Base-by-base conservation (phyloP, 495 filamentous ascomycete genomes). In the Ramalina intermedia region DNA sequence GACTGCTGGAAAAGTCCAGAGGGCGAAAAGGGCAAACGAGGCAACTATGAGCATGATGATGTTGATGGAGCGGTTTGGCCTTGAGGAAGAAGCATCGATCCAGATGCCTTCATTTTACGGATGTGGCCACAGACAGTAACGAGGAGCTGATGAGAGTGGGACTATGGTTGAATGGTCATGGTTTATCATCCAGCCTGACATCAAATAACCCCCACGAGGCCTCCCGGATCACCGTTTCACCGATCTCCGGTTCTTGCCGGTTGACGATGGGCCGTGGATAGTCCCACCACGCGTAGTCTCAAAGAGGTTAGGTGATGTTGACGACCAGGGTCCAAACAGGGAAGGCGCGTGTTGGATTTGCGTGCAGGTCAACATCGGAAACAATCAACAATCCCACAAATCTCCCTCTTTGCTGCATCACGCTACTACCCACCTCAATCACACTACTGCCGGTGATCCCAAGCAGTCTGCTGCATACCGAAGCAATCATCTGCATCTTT, bases 21-120 rank as follows among this genome's bases (percentile, higher is more conserved):
- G 23, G 23, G 67, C 56, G 37, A 66, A 43, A 46, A 63, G 41
- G 68, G 49, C 14, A 16, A 36, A 17, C n/a, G 6, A 35, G 17
- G 35, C 13, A 24, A 39, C 35, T 39, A 50, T 23, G 39, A 23
- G 45, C 44, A 38, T 45, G 13, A 20, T 37, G 16, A 47, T 24
- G 20, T 37, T 36, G 18, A 8, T 4, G 6, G 11, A 4, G n/a
- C 3, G 13, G 21, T 20, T 42, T 36, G 6, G 16, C 38, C 29
- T 39, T 1, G 39, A 18, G 8, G 8, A 9, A 41, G 8, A 9
- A 41, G 8, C 16, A 9, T 18, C 14, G 39, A 23, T 8, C 39
- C 39, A 23, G 8, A 41, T 41, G 21, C 12, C 14, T 9, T n/a
- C 39, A 41, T 41, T 41, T 23, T 41, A 18, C 21, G 1, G 29